phyloP scores from a whole-genome alignment of 345 rosid genomes.

The Pelargonium nanum region DNA sequence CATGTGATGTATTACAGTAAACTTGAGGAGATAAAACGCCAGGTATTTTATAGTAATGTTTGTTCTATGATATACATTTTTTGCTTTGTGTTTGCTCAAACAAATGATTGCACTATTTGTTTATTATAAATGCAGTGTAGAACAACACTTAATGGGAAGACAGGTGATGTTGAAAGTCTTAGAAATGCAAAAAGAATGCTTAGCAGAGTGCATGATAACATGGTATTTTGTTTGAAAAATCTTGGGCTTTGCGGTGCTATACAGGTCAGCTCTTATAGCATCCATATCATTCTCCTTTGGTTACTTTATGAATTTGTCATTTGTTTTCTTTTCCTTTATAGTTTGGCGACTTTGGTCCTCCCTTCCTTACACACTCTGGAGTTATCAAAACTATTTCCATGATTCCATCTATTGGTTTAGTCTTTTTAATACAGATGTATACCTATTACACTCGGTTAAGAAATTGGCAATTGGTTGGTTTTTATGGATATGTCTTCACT shows the following conservation, averaged over 20 bases:
- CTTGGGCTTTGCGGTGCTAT: slow-evolving; percentile 83
- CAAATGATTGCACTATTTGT: neutral
- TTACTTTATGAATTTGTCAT: neutral
- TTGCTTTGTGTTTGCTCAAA: slow-evolving; percentile 11
- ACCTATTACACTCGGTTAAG: neutral
- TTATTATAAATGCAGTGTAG: slow-evolving; percentile 52
- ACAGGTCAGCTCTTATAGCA: slow-evolving; percentile 37
- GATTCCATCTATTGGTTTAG: too few relatives aligned
- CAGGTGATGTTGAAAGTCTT: slow-evolving; percentile 33
- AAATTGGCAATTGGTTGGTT: neutral
- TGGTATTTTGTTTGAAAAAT: slow-evolving; percentile 45
- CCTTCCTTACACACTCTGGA: neutral
- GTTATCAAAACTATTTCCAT: neutral
- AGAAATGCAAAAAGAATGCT: slow-evolving; percentile 48
- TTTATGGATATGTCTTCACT: neutral
- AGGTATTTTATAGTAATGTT: slow-evolving; percentile 29
- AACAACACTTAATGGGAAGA: slow-evolving; percentile 36
- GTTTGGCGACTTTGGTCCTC: neutral
- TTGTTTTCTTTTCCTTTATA: neutral
- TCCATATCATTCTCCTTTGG: slow-evolving; percentile 1
- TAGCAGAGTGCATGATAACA: slow-evolving; percentile 55
- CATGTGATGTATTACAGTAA: slow-evolving; percentile 16
- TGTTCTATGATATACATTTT: slow-evolving; percentile 11
- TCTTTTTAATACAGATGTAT: neutral
- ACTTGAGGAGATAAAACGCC: slow-evolving; percentile 48